Percentiles rank a stretch among this genome's conserved stretches.
These are phyloP conservation scores for Rosa chinensis DNA, from an alignment of 306 rosid species.

Conservation along the genomic window DNA sequence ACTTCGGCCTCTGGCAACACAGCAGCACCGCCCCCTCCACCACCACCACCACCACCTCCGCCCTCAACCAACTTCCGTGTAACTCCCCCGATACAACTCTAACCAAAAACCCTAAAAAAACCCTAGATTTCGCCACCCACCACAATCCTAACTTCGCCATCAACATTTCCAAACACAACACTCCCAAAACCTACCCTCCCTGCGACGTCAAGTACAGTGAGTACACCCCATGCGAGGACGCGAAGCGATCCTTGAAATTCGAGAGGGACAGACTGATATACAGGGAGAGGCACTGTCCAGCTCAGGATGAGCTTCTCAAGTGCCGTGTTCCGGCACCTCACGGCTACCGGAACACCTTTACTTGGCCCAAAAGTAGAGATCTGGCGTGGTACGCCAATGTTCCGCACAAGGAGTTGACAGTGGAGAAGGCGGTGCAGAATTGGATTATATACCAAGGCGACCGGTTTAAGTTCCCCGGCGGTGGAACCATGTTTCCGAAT, in stretches of 20 bases:
- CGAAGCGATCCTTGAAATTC: constrained; percentile 43
- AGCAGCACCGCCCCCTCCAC: background rate
- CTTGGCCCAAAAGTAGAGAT: constrained; percentile 78
- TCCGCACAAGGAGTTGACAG: constrained; percentile 80
- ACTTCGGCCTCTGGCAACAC: constrained; percentile 50
- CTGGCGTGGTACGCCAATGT: constrained; percentile 77
- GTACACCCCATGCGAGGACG: constrained; percentile 87
- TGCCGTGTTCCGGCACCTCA: constrained; percentile 79
- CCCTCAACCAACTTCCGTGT: background rate
- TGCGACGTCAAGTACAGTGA: constrained; percentile 51
- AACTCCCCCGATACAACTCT: background rate
- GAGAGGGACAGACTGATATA: constrained; percentile 51
- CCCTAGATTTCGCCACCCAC: constrained; percentile 50
- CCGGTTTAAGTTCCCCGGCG: constrained; percentile 70
- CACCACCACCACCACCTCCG: background rate
- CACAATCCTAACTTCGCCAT: constrained; percentile 28
- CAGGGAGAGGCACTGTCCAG: constrained; percentile 81
- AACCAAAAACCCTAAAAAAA: background rate
- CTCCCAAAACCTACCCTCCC: constrained; percentile 26
- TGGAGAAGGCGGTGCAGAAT: constrained; percentile 92
- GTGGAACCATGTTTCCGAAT: constrained; percentile 85
- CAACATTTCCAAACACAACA: background rate
- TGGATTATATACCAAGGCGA: constrained; percentile 76
- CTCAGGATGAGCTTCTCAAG: constrained; percentile 33
- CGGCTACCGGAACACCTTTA: constrained; percentile 60